Base-by-base conservation (phyloP, 148 eudicot species). In the Camellia japonica region DNA sequence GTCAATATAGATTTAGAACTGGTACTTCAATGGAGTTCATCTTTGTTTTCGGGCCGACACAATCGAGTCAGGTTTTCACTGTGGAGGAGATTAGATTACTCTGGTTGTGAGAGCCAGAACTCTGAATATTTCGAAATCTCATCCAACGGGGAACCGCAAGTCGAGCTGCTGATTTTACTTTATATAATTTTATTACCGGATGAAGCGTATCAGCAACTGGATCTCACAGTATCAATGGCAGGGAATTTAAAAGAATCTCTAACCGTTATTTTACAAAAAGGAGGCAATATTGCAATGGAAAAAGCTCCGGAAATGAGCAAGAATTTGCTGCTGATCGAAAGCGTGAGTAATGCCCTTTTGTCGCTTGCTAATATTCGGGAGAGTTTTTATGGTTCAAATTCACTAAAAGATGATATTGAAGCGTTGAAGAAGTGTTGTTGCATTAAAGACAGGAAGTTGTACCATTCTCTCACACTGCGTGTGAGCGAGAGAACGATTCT, bases 41-140 rank as follows among this genome's bases (percentile, higher is more conserved):
- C 97, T 63, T 66, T 85, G 73, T 91, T 87, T 87, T 89, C 98
- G 58, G 51, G 80, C 73, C 98, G 97, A 55, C 87, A 86, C 67
- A 76, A 81, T 78, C 85, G 98, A 83, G 83, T 83, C 51, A 90
- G 97, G 79, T 68, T 92, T 68, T 89, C 97, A 65, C 70, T 90
- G 7, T 96, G 97, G 98, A 91, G 92, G 84, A 90, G 82, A 82
- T 82, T 93, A 60, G 88, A 86, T 41, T 88, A 92, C 79, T 79
- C 90, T 47, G 97, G 93, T 61, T 90, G 93, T 79, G 83, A 87
- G 47, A 88, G 91, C 79, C 79, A 93, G 68, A 80, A 92, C 78
- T 88, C 95, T 0, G 99, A 93, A 71, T 96, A 96, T 84, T 93
- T 96, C 74, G 99, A 96, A 76, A 81, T 96, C 43, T 93, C 98